These are phyloP conservation scores for Tylopilus plumbeoviolaceoides DNA, from an alignment of 768 basidiomycete genomes.

Conservation along the genomic window DNA sequence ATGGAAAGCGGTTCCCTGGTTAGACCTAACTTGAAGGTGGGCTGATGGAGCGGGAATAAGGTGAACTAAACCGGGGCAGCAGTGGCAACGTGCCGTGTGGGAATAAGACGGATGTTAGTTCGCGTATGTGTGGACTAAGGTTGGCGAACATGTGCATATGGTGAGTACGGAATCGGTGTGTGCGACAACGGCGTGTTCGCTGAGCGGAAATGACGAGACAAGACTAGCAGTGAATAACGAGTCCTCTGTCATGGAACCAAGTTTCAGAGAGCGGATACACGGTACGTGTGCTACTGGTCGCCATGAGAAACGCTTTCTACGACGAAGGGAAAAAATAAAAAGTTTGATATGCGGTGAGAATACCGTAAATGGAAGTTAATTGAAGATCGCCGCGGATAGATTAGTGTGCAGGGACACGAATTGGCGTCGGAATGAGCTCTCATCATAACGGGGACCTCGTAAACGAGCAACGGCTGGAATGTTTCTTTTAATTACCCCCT, in stretches of 20 bases:
- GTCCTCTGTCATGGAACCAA: background rate
- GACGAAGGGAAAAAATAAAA: background rate
- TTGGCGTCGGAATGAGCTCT: background rate
- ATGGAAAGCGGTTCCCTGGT: background rate
- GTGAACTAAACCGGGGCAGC: background rate
- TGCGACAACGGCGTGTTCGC: constrained; percentile 14
- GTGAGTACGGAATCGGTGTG: constrained; percentile 7
- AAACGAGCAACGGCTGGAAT: background rate
- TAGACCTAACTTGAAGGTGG: too few relatives aligned
- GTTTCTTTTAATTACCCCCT: constrained; percentile 11
- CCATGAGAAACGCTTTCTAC: constrained; percentile 12
- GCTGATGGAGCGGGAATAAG: constrained; percentile 11
- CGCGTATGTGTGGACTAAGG: background rate
- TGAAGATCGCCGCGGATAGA: constrained; percentile 20
- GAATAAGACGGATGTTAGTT: constrained; percentile 10
- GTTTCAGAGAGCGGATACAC: background rate
- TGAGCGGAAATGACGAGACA: constrained; percentile 14
- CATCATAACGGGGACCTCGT: constrained; percentile 1
- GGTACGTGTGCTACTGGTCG: background rate
- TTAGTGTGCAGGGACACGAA: constrained; percentile 2
- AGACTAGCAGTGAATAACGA: background rate
- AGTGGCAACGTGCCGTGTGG: constrained; percentile 12
- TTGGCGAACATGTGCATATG: constrained; percentile 19
- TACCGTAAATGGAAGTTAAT: constrained; percentile 15
- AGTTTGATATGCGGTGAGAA: background rate